phyloP scores from a whole-genome alignment of 305 asterid species.

The Solanum hybrid region DNA sequence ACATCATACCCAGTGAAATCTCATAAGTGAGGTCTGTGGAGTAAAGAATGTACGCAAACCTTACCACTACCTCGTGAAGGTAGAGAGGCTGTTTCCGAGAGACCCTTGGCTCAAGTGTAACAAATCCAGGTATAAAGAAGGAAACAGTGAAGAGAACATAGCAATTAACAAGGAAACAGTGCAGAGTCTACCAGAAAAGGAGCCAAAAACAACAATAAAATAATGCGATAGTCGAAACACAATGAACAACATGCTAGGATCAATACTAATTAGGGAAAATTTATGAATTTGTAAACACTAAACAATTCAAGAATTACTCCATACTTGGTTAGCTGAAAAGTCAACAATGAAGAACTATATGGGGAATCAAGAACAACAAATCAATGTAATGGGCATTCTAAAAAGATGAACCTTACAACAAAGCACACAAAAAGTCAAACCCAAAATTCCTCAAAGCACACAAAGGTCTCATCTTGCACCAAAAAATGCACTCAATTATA shows the following conservation, averaged over 20 bases:
- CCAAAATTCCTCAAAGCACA: not conserved
- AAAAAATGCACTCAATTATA: not conserved
- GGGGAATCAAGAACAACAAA: not conserved
- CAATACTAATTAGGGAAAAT: not conserved
- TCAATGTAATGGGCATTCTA: not conserved
- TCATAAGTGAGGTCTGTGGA: not conserved
- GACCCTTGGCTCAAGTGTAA: not conserved
- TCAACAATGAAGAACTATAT: not conserved
- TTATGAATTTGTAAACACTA: not conserved
- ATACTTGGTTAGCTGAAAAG: not conserved
- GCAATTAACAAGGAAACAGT: not conserved
- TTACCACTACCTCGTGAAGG: not conserved
- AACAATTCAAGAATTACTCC: not conserved
- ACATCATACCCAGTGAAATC: not conserved
- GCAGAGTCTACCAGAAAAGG: not conserved
- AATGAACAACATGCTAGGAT: not conserved
- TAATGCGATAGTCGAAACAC: not conserved
- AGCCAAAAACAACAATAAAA: not conserved
- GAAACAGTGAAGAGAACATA: not conserved
- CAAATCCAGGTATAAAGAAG: not conserved
- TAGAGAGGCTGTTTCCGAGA: not conserved
- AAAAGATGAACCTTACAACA: not conserved
- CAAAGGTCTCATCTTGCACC: not conserved
- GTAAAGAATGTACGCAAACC: not conserved
- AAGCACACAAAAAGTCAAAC: not conserved